Base-by-base conservation (phyloP, 257 asterid species). In the Henckelia pumila region DNA sequence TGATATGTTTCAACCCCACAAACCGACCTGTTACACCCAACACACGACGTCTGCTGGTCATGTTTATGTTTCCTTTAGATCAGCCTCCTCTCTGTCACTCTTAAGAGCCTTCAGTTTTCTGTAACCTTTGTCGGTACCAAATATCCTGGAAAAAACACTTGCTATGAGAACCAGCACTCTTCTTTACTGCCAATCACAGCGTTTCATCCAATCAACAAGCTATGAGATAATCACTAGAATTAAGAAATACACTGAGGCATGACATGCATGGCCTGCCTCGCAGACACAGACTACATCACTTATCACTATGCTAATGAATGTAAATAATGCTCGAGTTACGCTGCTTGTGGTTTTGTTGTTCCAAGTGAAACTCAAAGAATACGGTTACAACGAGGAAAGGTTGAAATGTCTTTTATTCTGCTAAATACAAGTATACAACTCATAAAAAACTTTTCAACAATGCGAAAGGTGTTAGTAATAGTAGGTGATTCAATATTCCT, bases 101-200 rank as follows among this genome's bases (percentile, higher is more conserved):
- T 87, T 85, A 71, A 90, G 81, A 53, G 75, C 95, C 81, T 85
- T 88, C 86, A 90, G 75, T 82, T 86, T 93, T 79, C 97, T 79
- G 72, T 86, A 93, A 58, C 98, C 97, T 70, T 79, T 76, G 71
- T 93, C 98, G 2, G 97, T 90, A 50, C 97, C 96, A 61, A 89
- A 93, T 79, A 93, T 79, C 96, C 98, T 93, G 74, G 29, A 63
- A 71, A 60, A 8, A 23, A 40, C 7, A 52, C 37, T 17, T 17
- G 8, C 26, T 22, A 64, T 71, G 62, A 69, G 32, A 65, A 56
- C 40, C 60, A 56, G 56, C 23, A 47, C 55, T 16, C 8, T 47
- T 14, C n/a, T 11, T 47, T 47, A 5, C 8, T 16, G 3, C 55
- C 7, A 17, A 47, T 47, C 55, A 47, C 8, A 47, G 13, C 1